Evolutionary conservation across 2,329 filamentous ascomycete species (phyloP), one percentile per base, ranked within the genome.

Genomic region (Beauveria sp.): DNA sequence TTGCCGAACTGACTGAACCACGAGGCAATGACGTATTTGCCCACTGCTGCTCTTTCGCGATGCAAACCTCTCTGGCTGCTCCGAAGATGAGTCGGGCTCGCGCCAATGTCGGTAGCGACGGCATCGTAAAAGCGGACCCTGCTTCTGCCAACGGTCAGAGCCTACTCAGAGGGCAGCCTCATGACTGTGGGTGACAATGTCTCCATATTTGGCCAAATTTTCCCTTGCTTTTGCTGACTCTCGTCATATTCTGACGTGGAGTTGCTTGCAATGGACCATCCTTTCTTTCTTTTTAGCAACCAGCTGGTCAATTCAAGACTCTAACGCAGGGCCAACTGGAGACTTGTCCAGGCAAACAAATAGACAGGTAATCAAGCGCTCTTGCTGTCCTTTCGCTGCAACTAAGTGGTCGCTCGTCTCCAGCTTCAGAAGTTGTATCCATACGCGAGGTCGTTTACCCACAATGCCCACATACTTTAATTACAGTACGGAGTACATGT

Each of bases 41-140:
- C n/a, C 6, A 8, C n/a, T 20, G 24, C 52, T 45, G 40, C 26
- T 59, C n/a, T 22, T 30, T 59, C 24, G 22, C 24, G 47, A 59
- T 52, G 22, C 22, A 51, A 38, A 24, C 5, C 24, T 51, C 57
- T 24, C n/a, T 53, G 8, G 47, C 40, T 26, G 50, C 20, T n/a
- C 50, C 28, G 58, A 42, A 60, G 53, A 47, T 60, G 58, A 60
- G 45, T 60, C 20, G 42, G 58, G 6, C 40, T 54, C 58, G 50
- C 58, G 58, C 50, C 50, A 60, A 60, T 28, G 42, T 60, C 58
- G 58, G 58, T 53, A 60, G 58, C 40, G 42, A 60, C 58, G 58
- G 58, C 58, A 60, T 60, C 50, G 58, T 47, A 60, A 60, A 60
- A 53, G 58, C 50, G 58, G 58, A 47, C 38, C 50, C 12, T 8